These are phyloP conservation scores for Papiliotrema terrestris DNA, from an alignment of 1,284 basidiomycete species.

Conservation along the genomic window DNA sequence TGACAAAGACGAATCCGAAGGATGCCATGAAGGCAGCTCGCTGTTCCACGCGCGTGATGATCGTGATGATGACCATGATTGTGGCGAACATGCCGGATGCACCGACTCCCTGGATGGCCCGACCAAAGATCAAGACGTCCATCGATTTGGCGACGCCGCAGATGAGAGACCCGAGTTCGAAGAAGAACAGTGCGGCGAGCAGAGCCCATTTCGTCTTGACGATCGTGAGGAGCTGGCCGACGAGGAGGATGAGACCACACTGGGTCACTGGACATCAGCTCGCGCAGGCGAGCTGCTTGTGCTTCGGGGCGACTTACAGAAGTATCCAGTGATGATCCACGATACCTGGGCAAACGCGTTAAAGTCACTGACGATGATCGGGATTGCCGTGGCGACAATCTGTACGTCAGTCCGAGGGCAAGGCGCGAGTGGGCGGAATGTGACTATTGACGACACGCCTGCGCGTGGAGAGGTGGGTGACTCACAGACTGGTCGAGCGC, in stretches of 20 bases:
- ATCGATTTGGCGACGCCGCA: conserved; percentile 55
- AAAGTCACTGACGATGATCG: conserved; percentile 52
- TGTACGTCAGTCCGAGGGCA: conserved; percentile 12
- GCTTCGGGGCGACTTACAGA: conserved; percentile 36
- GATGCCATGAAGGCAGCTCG: neutral
- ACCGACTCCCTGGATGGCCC: conserved; percentile 54
- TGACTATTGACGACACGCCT: too few species aligned
- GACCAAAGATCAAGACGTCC: conserved; percentile 52
- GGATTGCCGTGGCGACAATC: conserved; percentile 49
- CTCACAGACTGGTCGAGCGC: neutral
- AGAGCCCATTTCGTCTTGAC: conserved; percentile 50
- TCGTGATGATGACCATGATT: conserved; percentile 41
- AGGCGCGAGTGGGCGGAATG: too few species aligned
- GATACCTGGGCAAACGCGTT: conserved; percentile 47
- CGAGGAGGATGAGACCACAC: conserved; percentile 48
- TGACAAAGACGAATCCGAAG: conserved; percentile 39
- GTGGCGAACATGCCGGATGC: conserved; percentile 53
- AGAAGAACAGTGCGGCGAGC: conserved; percentile 51
- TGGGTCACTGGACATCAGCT: conserved; percentile 27
- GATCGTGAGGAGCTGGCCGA: conserved; percentile 47
- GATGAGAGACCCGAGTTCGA: conserved; percentile 55
- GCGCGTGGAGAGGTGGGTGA: too few species aligned
- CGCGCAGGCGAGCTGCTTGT: neutral
- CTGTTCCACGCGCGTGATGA: neutral
- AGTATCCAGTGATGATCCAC: conserved; percentile 53